A percentile compares a stretch with the other conserved stretches of the same genome.
Conservation (phyloP, 2,329 filamentous ascomycete genomes). For the Colletotrichum sp. region DNA sequence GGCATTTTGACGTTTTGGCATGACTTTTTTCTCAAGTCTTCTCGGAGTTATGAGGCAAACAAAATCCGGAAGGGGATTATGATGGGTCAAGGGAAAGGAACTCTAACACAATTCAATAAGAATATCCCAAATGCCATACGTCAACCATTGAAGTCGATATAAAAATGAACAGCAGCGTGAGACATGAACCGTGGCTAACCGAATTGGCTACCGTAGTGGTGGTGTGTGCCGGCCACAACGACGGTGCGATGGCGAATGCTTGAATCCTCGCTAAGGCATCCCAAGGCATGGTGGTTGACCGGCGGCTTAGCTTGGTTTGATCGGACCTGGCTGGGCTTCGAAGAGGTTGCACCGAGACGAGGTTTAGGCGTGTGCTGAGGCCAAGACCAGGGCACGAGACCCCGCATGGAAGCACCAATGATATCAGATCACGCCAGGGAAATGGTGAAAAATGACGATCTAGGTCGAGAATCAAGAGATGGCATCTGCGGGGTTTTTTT, state of each 20-base stretch:
- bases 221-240: background rate
- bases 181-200: background rate
- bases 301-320: background rate
- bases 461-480: slow-evolving; percentile 6
- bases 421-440: slow-evolving; percentile 8
- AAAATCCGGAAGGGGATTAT: slow-evolving; percentile 14
- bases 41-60: slow-evolving; percentile 21
- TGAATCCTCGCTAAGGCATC: background rate
- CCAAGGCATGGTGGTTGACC: background rate
- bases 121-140: slow-evolving; percentile 23
- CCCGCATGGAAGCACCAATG: slow-evolving; percentile 9
- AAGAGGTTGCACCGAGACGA: background rate
- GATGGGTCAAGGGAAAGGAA: slow-evolving; percentile 15
- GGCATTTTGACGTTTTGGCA: slow-evolving; percentile 21
- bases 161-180: background rate
- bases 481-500: background rate
- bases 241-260: background rate
- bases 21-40: slow-evolving; percentile 13
- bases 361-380: background rate
- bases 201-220: background rate
- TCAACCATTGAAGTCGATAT: background rate
- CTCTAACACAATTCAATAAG: slow-evolving; percentile 19
- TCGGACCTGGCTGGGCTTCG: background rate
- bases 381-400: slow-evolving; percentile 10
- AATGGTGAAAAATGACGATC: background rate